Percentiles rank a stretch among this genome's conserved stretches.
phyloP scores from a whole-genome alignment of 140 eudicot species.

The Anethum foeniculum region DNA sequence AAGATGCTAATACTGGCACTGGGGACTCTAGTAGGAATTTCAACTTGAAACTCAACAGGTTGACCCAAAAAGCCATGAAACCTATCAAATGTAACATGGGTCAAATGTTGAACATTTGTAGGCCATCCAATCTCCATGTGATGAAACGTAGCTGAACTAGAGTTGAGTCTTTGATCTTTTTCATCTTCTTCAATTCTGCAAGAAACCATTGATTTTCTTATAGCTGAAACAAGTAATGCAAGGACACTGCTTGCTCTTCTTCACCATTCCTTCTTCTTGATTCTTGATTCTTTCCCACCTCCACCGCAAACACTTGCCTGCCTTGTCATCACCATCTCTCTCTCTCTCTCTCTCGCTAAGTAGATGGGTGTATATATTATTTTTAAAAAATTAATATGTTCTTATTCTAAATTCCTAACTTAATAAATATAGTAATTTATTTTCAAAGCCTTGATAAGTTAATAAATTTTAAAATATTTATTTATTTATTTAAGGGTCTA shows the following conservation, averaged over 20 bases:
- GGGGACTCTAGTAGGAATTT: conserved; percentile 68
- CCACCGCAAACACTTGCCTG: conserved; percentile 23
- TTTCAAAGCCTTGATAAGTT: too few relatives aligned
- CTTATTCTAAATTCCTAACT: too few relatives aligned
- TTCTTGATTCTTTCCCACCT: conserved; percentile 3
- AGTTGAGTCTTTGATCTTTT: conserved; percentile 20
- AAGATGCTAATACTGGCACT: conserved; percentile 93
- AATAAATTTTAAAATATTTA: too few relatives aligned
- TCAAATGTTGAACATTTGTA: conserved; percentile 72
- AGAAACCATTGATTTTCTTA: conserved; percentile 70
- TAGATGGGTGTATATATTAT: too few relatives aligned
- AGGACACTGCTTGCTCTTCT: conserved; percentile 50
- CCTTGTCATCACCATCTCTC: conserved; percentile 33
- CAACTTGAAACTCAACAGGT: conserved; percentile 81
- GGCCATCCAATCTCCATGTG: conserved; percentile 97
- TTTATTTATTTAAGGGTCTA: too few relatives aligned
- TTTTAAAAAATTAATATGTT: too few relatives aligned
- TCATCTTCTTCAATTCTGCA: conserved; percentile 42
- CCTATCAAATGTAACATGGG: conserved; percentile 85
- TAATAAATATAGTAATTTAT: too few relatives aligned
- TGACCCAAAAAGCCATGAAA: conserved; percentile 86
- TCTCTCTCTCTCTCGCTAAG: neutral
- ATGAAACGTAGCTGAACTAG: conserved; percentile 24
- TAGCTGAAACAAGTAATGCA: conserved; percentile 56
- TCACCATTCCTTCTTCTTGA: conserved; percentile 17